phyloP scores from a whole-genome alignment of 2,329 filamentous ascomycete species.

The Chrysoporthe puriensis region DNA sequence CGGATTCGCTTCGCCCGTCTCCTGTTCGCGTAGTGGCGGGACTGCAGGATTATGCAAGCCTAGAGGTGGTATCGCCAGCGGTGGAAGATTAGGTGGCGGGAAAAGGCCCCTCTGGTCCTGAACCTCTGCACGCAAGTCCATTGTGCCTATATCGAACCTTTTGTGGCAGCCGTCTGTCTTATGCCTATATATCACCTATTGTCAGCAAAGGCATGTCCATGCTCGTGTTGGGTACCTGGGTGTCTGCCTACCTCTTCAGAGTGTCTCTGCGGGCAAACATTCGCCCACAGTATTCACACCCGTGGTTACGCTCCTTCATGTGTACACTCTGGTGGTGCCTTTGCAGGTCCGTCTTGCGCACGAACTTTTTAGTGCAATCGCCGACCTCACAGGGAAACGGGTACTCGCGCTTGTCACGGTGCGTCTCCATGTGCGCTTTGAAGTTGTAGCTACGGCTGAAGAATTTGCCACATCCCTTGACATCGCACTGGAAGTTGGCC shows the following conservation, averaged over 20 bases:
- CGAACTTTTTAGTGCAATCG: constrained; percentile 75
- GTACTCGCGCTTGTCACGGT: constrained; percentile 74
- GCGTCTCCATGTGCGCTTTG: constrained; percentile 83
- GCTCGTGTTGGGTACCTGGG: neutral
- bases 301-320: constrained; percentile 70
- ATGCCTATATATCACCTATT: constrained; percentile 54
- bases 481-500: constrained; percentile 71
- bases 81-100: constrained; percentile 34
- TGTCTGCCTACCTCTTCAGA: constrained; percentile 66
- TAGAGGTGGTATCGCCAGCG: constrained; percentile 37
- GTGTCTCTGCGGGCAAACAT: constrained; percentile 83
- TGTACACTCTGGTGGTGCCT: constrained; percentile 70
- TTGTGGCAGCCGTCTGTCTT: constrained; percentile 77
- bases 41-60: constrained; percentile 23
- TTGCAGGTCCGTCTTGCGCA: constrained; percentile 78
- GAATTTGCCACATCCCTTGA: constrained; percentile 72
- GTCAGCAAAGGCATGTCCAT: neutral
- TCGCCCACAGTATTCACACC: constrained; percentile 71
- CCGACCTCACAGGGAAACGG: constrained; percentile 68
- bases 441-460: constrained; percentile 87
- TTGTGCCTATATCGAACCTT: constrained; percentile 61
- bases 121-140: constrained; percentile 48
- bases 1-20: neutral
- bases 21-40: constrained; percentile 4
- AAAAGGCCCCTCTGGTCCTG: constrained; percentile 32